Evolutionary conservation across 768 basidiomycete genomes (phyloP).

Genomic region (Hygrophorus pudorinus): DNA sequence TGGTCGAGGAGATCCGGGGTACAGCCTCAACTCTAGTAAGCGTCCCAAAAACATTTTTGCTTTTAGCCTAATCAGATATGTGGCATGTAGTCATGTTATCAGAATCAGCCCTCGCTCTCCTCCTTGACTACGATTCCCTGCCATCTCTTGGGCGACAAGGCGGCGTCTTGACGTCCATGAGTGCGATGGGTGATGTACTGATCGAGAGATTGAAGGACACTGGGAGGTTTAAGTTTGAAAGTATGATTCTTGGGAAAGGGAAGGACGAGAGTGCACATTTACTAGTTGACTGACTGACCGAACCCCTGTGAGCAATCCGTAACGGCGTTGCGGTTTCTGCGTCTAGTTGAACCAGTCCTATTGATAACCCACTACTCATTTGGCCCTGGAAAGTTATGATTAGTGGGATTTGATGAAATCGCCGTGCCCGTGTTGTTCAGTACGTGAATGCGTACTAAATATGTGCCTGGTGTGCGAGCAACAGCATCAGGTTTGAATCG

Average conservation of each 20-base stretch:
- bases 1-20: slow-evolving; percentile 73
- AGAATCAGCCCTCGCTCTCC: slow-evolving; percentile 67
- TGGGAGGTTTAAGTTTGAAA: slow-evolving; percentile 48
- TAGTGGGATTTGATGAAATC: too few species aligned
- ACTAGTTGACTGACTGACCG: too few species aligned
- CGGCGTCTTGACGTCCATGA: slow-evolving; percentile 77
- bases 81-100: slow-evolving; percentile 54
- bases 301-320: too few species aligned
- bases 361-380: too few species aligned
- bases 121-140: slow-evolving; percentile 45
- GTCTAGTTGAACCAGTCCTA: too few species aligned
- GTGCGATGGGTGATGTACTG: slow-evolving; percentile 71
- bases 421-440: too few species aligned
- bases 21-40: slow-evolving; percentile 46
- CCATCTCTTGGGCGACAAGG: slow-evolving; percentile 51
- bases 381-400: too few species aligned
- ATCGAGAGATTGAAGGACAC: slow-evolving; percentile 54
- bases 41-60: slow-evolving; percentile 5
- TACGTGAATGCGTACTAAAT: too few species aligned
- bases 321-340: too few species aligned
- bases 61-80: slow-evolving; percentile 6
- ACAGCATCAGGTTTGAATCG: too few species aligned
- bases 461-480: too few species aligned
- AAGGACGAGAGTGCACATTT: too few species aligned
- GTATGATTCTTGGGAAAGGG: slow-evolving; percentile 27